Base-by-base conservation (phyloP, 2,329 filamentous ascomycete genomes). In the Aureobasidium sp. region DNA sequence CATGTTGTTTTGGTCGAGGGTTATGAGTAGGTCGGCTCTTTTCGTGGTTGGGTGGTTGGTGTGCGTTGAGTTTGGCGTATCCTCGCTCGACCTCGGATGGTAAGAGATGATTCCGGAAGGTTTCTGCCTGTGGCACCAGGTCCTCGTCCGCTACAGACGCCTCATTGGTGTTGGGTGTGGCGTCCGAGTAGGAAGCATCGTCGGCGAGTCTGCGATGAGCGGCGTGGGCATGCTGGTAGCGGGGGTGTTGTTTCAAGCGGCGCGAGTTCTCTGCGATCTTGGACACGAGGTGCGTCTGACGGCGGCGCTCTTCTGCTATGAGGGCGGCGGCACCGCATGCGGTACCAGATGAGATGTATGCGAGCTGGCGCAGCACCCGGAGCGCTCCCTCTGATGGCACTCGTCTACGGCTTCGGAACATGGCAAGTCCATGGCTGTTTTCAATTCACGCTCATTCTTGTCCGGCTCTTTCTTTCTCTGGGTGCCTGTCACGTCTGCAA, bases 291-390 rank as follows among this genome's bases (percentile, higher is more conserved):
- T 68, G 63, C 2, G 70, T 73, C 53, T 69, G 66, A 34, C 73
- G 66, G 37, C 73, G 64, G 42, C 71, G 66, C 64, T 74, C 72
- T 62, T 75, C 73, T 10, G 70, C 67, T 61, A 72, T 70, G 5
- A 75, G 48, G n/a, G 70, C 66, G 8, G 67, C 72, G 13, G 71
- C 66, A 34, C 71, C 72, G 7, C 69, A 68, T 8, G 68, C 72
- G n/a, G 72, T 71, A 37, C 73, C 73, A 44, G 72, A 74, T 14
- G 71, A 72, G 59, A 73, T 72, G 66, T 74, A 74, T 32, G 72
- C 73, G 62, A 74, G 71, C 62, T 74, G 72, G 62, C 71, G 71
- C 45, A 75, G 69, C 50, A 71, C 61, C 53, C 68, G 67, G 51
- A 74, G 70, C 48, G 72, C 70, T 34, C 66, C 71, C 59, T 67